Base-by-base conservation (phyloP, 441 rosid genomes). In the Bruguiera hainesii region DNA sequence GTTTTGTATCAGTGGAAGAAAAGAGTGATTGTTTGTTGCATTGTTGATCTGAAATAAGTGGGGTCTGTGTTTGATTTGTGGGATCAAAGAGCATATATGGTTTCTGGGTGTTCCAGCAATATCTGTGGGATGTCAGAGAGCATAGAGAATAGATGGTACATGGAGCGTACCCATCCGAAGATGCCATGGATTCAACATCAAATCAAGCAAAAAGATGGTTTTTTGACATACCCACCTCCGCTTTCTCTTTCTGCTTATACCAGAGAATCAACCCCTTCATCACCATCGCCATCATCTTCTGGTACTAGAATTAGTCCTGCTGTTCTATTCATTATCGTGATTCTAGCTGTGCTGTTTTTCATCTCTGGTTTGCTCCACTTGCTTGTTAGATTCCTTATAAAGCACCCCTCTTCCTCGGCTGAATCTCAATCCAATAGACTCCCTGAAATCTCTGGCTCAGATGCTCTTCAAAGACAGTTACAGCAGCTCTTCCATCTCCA, bases 341-440 rank as follows among this genome's bases (percentile, higher is more conserved):
- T 88, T 79, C 77, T 89, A 30, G 88, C 96, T 20, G 87, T 81
- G 46, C 79, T 89, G 48, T 84, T 93, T 79, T 89, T 93, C 79
- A 74, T 90, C 59, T 85, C 85, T 7, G 96, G 94, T 70, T 81
- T 93, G 46, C 87, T 93, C 69, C 98, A 93, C 70, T 80, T 93
- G 71, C 82, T 93, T 60, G 79, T 89, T 65, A 89, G 92, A 79
- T 90, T 80, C 78, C 85, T 93, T 63, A 84, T 88, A 21, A 93
- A 85, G 76, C 90, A 83, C 56, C 96, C 98, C 23, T 74, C 95
- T 75, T 66, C 89, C 19, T 69, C 89, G 11, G 64, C 42, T 39
- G 78, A 78, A 61, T 75, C 84, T 37, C 76, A 79, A 39, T 78
- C 84, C 65, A 78, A 75, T 35, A 69, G 88, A 64, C 69, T 65